Percentiles rank a stretch among this genome's conserved stretches.
These are phyloP conservation scores for Candida taoyuanica DNA, from an alignment of 805 yeast genomes.

Conservation along the genomic window DNA sequence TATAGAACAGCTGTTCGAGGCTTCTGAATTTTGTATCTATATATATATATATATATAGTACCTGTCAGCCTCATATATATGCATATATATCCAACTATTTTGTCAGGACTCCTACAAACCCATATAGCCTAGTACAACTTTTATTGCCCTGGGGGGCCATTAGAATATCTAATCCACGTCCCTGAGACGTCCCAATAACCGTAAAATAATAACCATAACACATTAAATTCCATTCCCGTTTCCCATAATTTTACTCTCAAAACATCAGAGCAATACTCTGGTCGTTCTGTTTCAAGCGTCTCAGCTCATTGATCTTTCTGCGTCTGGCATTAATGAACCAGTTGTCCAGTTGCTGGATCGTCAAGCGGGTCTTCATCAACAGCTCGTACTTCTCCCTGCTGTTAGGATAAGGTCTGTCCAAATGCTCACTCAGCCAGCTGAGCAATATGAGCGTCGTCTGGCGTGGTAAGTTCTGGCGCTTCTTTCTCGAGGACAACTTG, in stretches of 20 bases:
- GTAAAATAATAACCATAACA: too few relatives aligned
- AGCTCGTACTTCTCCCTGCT: slow-evolving; percentile 70
- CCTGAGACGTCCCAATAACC: too few relatives aligned
- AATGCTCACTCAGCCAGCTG: slow-evolving; percentile 67
- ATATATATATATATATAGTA: too few relatives aligned
- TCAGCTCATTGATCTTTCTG: slow-evolving; percentile 45
- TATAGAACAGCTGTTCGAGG: too few relatives aligned
- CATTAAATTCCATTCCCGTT: too few relatives aligned
- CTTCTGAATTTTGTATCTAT: too few relatives aligned
- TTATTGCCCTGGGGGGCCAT: background rate
- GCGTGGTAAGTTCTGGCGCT: slow-evolving; percentile 74
- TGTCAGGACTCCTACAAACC: background rate
- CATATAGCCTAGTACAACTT: background rate
- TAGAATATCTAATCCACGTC: too few relatives aligned
- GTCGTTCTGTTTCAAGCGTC: slow-evolving; percentile 25
- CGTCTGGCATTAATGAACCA: slow-evolving; percentile 90
- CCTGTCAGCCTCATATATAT: too few relatives aligned
- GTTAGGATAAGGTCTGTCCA: slow-evolving; percentile 80
- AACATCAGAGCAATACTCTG: slow-evolving; percentile 26
- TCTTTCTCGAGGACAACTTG: slow-evolving; percentile 26
- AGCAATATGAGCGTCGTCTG: slow-evolving; percentile 67
- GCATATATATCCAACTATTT: too few relatives aligned
- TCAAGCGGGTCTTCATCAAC: slow-evolving; percentile 67
- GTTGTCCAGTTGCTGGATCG: slow-evolving; percentile 74
- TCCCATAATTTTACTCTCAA: too few relatives aligned